These are phyloP conservation scores for Aphanomyces euteiches DNA, from an alignment of 352 stramenopile genomes.

Conservation along the genomic window DNA sequence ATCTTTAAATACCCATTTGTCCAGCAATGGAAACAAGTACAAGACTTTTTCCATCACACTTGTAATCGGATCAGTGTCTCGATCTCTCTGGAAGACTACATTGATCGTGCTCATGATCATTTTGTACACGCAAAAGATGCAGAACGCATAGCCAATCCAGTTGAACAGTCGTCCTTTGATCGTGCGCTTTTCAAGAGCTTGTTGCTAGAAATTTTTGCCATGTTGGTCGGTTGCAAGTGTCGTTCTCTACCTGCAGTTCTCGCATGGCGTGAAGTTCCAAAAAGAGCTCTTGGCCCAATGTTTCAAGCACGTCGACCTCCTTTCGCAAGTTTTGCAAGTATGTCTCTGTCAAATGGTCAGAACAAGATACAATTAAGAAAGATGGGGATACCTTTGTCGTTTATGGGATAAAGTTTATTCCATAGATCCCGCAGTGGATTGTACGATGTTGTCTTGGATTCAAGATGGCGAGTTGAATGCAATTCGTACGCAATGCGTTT, in stretches of 20 bases:
- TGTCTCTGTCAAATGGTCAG: constrained; percentile 36
- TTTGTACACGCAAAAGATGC: constrained; percentile 80
- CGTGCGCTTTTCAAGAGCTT: constrained; percentile 42
- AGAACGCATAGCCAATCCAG: constrained; percentile 72
- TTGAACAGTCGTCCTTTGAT: constrained; percentile 74
- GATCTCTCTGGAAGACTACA: constrained; percentile 68
- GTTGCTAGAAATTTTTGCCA: constrained; percentile 39
- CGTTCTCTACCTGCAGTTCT: constrained; percentile 42
- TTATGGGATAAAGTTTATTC: not conserved
- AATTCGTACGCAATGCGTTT: constrained; percentile 57
- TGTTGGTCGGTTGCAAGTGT: not conserved
- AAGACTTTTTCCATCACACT: constrained; percentile 73
- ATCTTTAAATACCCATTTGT: constrained; percentile 42
- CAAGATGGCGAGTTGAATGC: not conserved
- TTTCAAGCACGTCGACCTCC: constrained; percentile 75
- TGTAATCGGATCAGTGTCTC: constrained; percentile 82
- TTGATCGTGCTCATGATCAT: constrained; percentile 85
- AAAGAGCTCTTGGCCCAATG: constrained; percentile 70
- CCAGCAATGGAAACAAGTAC: constrained; percentile 73
- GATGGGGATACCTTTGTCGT: constrained; percentile 2
- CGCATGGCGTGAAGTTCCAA: constrained; percentile 80
- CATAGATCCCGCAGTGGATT: constrained; percentile 15
- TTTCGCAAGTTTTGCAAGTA: constrained; percentile 62
- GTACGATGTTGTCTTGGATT: not conserved
- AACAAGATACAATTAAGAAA: constrained; percentile 18